Evolutionary conservation across 306 rosid species (phyloP).

Genomic region (Pueraria montana): DNA sequence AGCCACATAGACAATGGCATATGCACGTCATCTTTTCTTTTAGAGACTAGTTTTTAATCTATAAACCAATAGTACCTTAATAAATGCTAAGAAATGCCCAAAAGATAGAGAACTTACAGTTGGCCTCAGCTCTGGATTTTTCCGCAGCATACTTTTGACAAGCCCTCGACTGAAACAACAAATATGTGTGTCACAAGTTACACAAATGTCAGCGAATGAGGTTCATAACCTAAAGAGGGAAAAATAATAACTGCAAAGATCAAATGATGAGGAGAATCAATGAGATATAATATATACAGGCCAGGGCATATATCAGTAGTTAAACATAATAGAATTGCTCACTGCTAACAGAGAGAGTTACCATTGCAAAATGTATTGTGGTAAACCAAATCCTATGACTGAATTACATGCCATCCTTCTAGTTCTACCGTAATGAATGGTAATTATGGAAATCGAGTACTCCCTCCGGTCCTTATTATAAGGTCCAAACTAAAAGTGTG

Average conservation of each 20-base stretch:
- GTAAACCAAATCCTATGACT: constrained; percentile 29
- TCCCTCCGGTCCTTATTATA: too few species aligned
- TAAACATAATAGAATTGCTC: constrained; percentile 32
- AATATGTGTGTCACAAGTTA: constrained; percentile 33
- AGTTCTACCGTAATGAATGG: constrained; percentile 30
- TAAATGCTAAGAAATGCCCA: constrained; percentile 28
- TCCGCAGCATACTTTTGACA: constrained; percentile 94
- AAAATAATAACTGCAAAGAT: constrained; percentile 2
- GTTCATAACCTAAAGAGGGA: constrained; percentile 2
- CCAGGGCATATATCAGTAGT: not conserved
- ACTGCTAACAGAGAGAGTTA: constrained; percentile 1
- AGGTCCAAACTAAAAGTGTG: too few species aligned
- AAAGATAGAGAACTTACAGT: constrained; percentile 69
- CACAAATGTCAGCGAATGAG: constrained; percentile 21
- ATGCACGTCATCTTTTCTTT: constrained; percentile 1
- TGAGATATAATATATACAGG: not conserved
- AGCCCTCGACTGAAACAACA: constrained; percentile 86
- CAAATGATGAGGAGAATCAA: constrained; percentile 27
- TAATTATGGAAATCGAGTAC: not conserved
- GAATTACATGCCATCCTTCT: constrained; percentile 28
- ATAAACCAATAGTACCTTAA: not conserved
- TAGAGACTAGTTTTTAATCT: not conserved
- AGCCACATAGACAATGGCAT: not conserved
- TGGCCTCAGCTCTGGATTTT: constrained; percentile 97
- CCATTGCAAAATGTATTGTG: not conserved